These are phyloP conservation scores for Pholiota adiposa DNA, from an alignment of 1,284 basidiomycete genomes.

Conservation along the genomic window DNA sequence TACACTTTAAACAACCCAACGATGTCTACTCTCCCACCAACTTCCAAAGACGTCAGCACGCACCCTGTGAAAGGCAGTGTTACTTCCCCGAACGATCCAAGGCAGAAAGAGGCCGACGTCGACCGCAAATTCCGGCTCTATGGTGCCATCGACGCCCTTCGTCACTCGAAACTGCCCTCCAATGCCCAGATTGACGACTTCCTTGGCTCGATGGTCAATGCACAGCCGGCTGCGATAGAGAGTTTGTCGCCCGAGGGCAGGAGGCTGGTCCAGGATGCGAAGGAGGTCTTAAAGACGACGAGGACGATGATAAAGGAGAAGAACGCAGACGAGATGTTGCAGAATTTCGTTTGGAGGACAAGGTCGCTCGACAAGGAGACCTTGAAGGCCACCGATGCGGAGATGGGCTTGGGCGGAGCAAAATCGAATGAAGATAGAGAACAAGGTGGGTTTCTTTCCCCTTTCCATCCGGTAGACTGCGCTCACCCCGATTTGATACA, in stretches of 20 bases:
- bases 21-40: constrained; percentile 57
- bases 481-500: constrained; percentile 25
- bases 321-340: constrained; percentile 89
- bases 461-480: neutral
- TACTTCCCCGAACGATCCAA: constrained; percentile 58
- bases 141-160: constrained; percentile 80
- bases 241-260: constrained; percentile 77
- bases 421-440: constrained; percentile 65
- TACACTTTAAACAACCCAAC: neutral
- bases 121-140: constrained; percentile 71
- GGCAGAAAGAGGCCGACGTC: constrained; percentile 59
- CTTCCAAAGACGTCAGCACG: constrained; percentile 60
- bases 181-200: constrained; percentile 76
- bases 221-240: constrained; percentile 69
- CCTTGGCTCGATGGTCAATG: constrained; percentile 46
- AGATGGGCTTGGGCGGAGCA: constrained; percentile 32
- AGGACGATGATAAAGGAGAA: constrained; percentile 76
- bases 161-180: constrained; percentile 77
- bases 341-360: constrained; percentile 78
- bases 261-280: constrained; percentile 75
- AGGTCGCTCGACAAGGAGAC: neutral
- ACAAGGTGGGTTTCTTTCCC: constrained; percentile 45
- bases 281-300: constrained; percentile 74
- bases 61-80: constrained; percentile 60
- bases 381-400: neutral